Evolutionary conservation across 371 early-diverging fungal genomes (phyloP), one percentile per base, ranked within the genome.

Genomic region (Mortierella sp.): DNA sequence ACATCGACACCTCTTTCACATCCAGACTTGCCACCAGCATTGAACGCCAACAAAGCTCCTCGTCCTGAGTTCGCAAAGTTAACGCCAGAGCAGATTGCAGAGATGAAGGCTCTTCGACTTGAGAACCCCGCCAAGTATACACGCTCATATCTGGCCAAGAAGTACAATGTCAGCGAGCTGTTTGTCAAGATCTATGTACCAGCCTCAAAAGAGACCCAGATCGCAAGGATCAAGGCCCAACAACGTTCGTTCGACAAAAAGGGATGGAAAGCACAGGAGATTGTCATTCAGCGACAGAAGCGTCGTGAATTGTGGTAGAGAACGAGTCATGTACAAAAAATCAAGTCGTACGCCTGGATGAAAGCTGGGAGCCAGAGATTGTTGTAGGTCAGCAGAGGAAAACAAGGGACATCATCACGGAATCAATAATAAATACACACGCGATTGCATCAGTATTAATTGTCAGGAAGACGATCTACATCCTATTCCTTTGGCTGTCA

Each of bases 81-180:
- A 43, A 83, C 82, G 8, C 65, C 74, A 19, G 83, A 77, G 33
- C 69, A 84, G 60, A 76, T 86, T 58, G 61, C 69, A 63, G 82
- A 83, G 70, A 84, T 86, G 76, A 69, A 59, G 57, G 60, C 65
- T 13, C 69, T 86, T 43, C 72, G 86, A 28, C 53, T 58, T 47
- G 70, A 77, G 70, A 69, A 86, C 70, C 86, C 86, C 5, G 58
- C 55, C 38, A 83, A 81, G 65, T 86, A 84, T 79, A 84, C 82
- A 13, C 79, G 83, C 9, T 77, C 77, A 11, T 66, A 63, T 33
- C 59, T 86, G 52, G 82, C 84, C 60, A 75, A 86, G 70, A 83
- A 83, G 55, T 86, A 71, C 59, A 80, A 80, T 58, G 80, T 80
- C 66, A 74, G 75, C 22, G 75, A 80, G 19, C 59, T 80, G 70